Evolutionary conservation across 2,329 filamentous ascomycete genomes (phyloP).

Genomic region (Aschersonia sp.): DNA sequence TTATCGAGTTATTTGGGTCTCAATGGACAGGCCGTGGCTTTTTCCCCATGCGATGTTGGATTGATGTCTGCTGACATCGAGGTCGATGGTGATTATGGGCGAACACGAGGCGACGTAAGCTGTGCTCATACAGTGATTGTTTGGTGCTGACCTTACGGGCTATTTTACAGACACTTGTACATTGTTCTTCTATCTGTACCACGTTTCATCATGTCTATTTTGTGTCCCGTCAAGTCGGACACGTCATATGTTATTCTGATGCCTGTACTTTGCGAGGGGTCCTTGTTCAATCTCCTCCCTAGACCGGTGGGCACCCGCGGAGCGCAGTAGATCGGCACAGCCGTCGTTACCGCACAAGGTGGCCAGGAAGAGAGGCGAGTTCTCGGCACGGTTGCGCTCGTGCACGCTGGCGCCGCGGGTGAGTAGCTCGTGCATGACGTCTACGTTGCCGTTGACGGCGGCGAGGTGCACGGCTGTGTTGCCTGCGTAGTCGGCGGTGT

Average conservation of each 20-base stretch:
- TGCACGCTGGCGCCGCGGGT: constrained; percentile 52
- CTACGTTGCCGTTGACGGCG: constrained; percentile 35
- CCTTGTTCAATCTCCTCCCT: constrained; percentile 21
- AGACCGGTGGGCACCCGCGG: constrained; percentile 45
- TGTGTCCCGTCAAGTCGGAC: background rate
- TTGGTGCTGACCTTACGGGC: too few species aligned
- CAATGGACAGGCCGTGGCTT: too few species aligned
- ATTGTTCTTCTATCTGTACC: too few species aligned
- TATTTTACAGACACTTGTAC: too few species aligned
- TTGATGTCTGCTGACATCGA: too few species aligned
- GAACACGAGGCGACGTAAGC: too few species aligned
- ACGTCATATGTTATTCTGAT: background rate
- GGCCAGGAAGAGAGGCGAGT: constrained; percentile 52
- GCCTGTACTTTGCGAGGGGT: constrained; percentile 8
- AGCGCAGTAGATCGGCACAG: constrained; percentile 37
- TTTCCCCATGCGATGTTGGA: too few species aligned
- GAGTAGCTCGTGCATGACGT: constrained; percentile 45
- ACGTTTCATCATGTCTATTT: too few species aligned
- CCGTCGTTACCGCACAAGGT: constrained; percentile 39
- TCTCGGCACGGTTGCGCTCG: constrained; percentile 47
- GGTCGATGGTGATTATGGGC: too few species aligned
- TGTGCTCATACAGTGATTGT: too few species aligned
- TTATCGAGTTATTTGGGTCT: too few species aligned
- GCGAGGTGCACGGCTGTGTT: constrained; percentile 55
- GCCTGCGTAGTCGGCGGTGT: constrained; percentile 66